Percentiles rank a stretch among this genome's conserved stretches.
Conservation (phyloP, 1,284 basidiomycete genomes). For the Mycena citricolor region DNA sequence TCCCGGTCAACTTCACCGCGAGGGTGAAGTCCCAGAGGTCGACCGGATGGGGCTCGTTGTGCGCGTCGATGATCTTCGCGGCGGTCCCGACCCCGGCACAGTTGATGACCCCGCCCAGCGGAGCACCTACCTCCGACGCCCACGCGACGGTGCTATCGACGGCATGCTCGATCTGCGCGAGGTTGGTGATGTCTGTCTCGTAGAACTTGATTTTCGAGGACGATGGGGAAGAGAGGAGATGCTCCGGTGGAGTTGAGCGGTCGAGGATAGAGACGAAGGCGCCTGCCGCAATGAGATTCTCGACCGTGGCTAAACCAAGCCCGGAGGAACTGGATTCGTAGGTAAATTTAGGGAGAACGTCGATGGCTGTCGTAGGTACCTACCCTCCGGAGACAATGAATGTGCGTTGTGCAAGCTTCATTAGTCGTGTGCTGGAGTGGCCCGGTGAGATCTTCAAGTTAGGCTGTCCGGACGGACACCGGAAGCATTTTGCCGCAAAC, state of each 20-base stretch:
- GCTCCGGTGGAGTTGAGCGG: slow-evolving; percentile 38
- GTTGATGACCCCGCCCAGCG: slow-evolving; percentile 54
- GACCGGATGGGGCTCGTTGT: slow-evolving; percentile 45
- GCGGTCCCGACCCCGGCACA: slow-evolving; percentile 49
- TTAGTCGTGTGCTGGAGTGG: too few relatives aligned
- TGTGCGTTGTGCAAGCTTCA: too few relatives aligned
- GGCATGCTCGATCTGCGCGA: slow-evolving; percentile 39
- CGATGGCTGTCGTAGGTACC: too few relatives aligned
- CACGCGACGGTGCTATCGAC: slow-evolving; percentile 44
- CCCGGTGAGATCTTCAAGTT: too few relatives aligned
- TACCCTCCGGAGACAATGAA: too few relatives aligned
- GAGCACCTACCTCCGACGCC: slow-evolving; percentile 41
- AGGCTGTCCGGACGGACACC: too few relatives aligned
- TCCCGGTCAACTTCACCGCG: slow-evolving; percentile 51
- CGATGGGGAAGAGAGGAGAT: slow-evolving; percentile 27
- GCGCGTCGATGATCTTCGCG: slow-evolving; percentile 46
- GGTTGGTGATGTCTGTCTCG: slow-evolving; percentile 44
- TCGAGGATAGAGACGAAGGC: slow-evolving; percentile 52
- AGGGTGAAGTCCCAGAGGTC: slow-evolving; percentile 53
- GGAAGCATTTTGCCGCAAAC: too few relatives aligned
- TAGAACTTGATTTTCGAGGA: slow-evolving; percentile 40
- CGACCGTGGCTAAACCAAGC: slow-evolving; percentile 51
- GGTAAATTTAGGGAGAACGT: background rate
- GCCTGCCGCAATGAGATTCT: slow-evolving; percentile 40
- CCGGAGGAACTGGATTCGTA: slow-evolving; percentile 46